Evolutionary conservation across 345 rosid species (phyloP), one percentile per base, ranked within the genome.

Genomic region (Acer yangbiense): DNA sequence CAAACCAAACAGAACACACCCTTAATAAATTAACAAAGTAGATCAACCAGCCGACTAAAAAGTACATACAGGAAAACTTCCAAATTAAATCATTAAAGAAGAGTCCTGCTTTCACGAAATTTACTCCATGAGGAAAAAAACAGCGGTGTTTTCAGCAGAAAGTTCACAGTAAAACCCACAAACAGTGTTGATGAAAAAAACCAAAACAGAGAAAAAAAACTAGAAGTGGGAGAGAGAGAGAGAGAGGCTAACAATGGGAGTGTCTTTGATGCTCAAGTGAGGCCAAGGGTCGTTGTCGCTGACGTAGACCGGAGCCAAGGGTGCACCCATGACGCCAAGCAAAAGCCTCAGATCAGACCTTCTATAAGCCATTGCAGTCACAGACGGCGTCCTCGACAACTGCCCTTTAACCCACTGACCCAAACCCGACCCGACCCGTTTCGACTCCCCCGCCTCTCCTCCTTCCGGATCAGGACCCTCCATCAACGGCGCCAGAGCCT

Each of bases 381-480:
- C 85, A 0, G 97, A 87, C 0, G 97, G 91, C 29, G 95, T 80
- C 81, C 91, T 86, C 43, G 93, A 87, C 18, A 93, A 81, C 80
- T 86, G 97, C 9, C 94, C 96, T 60, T 86, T 93, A 55, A 91
- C 90, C 99, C 98, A 95, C 76, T 93, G 92, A n/a, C 99, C 94
- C 62, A 92, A 17, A 54, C 90, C 88, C 77, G 92, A 95, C 77
- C 95, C 94, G 69, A 74, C 81, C 48, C 91, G 80, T 69, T 85
- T 87, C 0, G 87, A 80, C n/a, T 88, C 95, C 64, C 87, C 87
- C 1, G 78, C 23, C 58, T 73, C 89, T 7, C 83, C 88, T 54
- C 87, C 93, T 69, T 92, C 97, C 12, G 97, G 98, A 88, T 92
- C 95, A 27, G 99, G 98, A 46, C 99, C 99, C 74, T 94, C 98